Evolutionary conservation across 139 green algal species (phyloP).

Genomic region (Chlorella sorokiniana): DNA sequence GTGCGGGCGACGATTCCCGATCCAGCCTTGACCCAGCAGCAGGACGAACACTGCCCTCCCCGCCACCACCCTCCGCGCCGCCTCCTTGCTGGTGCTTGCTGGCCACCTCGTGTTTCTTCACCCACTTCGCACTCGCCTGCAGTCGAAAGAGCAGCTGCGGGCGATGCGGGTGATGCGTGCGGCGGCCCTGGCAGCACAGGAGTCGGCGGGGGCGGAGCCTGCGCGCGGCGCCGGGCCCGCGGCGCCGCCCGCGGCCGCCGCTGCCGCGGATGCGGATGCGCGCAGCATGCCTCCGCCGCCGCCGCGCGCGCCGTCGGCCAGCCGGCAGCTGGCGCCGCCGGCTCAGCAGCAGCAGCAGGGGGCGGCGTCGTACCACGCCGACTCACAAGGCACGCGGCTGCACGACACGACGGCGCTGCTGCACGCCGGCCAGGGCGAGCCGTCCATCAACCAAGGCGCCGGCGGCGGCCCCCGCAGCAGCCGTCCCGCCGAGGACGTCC

Average conservation of each 20-base stretch:
- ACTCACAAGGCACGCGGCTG: conserved; percentile 36
- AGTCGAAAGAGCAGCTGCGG: conserved; percentile 40
- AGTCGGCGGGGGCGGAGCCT: not conserved
- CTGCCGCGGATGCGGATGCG: conserved; percentile 14
- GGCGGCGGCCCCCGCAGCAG: not conserved
- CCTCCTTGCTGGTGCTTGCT: not conserved
- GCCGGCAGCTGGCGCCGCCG: not conserved
- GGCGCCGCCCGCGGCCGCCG: not conserved
- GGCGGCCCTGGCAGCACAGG: conserved; percentile 11
- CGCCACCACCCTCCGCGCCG: not conserved
- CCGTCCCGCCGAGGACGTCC: not conserved
- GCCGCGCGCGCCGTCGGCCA: conserved; percentile 2
- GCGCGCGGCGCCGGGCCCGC: not conserved
- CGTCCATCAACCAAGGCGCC: conserved; percentile 35
- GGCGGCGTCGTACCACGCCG: conserved; percentile 32
- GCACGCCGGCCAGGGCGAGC: not conserved
- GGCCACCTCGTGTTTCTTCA: not conserved
- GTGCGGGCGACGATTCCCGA: too few species aligned
- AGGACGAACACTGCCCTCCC: too few species aligned
- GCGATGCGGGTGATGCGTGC: conserved; percentile 28
- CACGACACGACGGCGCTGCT: conserved; percentile 12
- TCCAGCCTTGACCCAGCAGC: too few species aligned
- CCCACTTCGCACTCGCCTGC: not conserved
- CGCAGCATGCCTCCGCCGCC: conserved; percentile 40
- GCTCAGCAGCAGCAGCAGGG: conserved; percentile 13